A percentile compares a stretch with the other conserved stretches of the same genome.
Evolutionary conservation across 768 basidiomycete species (phyloP).

Genomic region (Filobasidium wieringae): DNA sequence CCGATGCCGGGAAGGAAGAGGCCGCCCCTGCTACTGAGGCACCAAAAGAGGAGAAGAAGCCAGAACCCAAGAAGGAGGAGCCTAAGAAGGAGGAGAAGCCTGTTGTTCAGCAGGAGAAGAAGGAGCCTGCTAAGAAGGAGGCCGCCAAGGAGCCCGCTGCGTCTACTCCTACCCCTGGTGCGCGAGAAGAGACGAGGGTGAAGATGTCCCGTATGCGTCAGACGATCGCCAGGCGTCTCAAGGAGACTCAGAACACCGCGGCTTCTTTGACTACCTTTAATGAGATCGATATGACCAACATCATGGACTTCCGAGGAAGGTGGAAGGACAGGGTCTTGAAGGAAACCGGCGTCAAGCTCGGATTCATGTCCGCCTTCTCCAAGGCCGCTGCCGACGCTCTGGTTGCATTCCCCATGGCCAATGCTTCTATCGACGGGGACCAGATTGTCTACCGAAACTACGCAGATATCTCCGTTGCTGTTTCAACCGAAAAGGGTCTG

Average conservation of each 20-base stretch:
- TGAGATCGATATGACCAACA: constrained; percentile 96
- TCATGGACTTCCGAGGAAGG: constrained; percentile 82
- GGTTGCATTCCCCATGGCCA: constrained; percentile 83
- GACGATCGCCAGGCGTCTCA: constrained; percentile 92
- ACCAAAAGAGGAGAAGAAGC: constrained; percentile 22
- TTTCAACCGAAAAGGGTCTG: constrained; percentile 92
- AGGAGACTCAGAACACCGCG: constrained; percentile 93
- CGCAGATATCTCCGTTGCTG: constrained; percentile 84
- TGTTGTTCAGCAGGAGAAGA: constrained; percentile 27
- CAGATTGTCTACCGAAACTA: constrained; percentile 66
- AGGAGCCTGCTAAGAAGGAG: constrained; percentile 23
- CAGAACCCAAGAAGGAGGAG: constrained; percentile 38
- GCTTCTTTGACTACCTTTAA: constrained; percentile 98
- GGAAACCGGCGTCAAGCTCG: constrained; percentile 86
- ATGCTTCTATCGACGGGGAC: constrained; percentile 80
- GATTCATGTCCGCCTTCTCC: constrained; percentile 96
- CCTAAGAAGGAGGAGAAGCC: constrained; percentile 38
- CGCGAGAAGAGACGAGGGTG: constrained; percentile 77
- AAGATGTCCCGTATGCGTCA: constrained; percentile 99
- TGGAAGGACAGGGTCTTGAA: constrained; percentile 89
- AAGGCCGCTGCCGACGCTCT: constrained; percentile 72
- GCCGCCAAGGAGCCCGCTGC: constrained; percentile 31
- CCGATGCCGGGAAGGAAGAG: constrained; percentile 30
- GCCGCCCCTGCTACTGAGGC: constrained; percentile 23
- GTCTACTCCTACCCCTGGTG: constrained; percentile 43